phyloP scores from a whole-genome alignment of 768 basidiomycete genomes.

The Amanita inopinata region DNA sequence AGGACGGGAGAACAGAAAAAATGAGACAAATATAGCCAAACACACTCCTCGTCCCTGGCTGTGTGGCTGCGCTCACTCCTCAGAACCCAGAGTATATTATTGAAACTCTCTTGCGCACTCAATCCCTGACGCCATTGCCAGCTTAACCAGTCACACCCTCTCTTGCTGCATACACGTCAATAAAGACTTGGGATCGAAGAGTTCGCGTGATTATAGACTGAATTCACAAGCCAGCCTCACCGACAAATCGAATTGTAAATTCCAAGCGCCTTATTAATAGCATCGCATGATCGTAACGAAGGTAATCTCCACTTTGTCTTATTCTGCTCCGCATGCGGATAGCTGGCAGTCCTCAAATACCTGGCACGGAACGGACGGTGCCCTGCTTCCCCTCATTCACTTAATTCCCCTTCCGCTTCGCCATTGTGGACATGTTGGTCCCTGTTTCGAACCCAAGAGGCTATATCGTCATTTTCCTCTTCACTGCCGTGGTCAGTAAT shows the following conservation, averaged over 20 bases:
- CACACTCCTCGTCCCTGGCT: not conserved
- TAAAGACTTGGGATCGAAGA: too few relatives aligned
- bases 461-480: slow-evolving; percentile 39
- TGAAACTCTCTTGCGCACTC: too few relatives aligned
- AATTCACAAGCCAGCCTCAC: too few relatives aligned
- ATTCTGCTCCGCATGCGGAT: slow-evolving; percentile 10
- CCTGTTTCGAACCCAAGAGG: slow-evolving; percentile 45
- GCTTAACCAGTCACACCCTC: too few relatives aligned
- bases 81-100: too few relatives aligned
- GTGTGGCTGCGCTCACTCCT: too few relatives aligned
- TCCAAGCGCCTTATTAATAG: slow-evolving; percentile 3
- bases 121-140: too few relatives aligned
- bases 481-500: slow-evolving; percentile 38
- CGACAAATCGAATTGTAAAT: too few relatives aligned
- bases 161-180: too few relatives aligned
- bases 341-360: slow-evolving; percentile 5
- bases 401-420: slow-evolving; percentile 11
- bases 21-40: slow-evolving; percentile 27
- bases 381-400: slow-evolving; percentile 4
- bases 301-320: slow-evolving; percentile 13
- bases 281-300: not conserved
- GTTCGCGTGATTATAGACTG: too few relatives aligned
- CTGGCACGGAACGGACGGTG: not conserved
- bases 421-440: slow-evolving; percentile 13
- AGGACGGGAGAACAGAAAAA: slow-evolving; percentile 23